Evolutionary conservation across 208 protist genomes (phyloP), one percentile per base, ranked within the genome.

Genomic region (Histomonas meleagridis): DNA sequence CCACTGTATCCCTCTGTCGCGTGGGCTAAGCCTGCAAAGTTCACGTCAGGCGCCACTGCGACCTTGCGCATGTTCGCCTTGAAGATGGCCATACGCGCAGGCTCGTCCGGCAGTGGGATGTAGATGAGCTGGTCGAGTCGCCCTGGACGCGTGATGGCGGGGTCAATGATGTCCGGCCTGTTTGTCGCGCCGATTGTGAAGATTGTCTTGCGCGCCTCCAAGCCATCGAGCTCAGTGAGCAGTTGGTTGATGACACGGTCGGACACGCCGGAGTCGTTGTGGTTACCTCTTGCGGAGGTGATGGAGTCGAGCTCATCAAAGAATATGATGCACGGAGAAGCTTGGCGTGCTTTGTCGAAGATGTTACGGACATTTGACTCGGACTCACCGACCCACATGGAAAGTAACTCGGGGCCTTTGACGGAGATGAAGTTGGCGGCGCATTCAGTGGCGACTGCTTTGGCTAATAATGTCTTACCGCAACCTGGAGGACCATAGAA

Each of bases 151-250:
- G 99, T 96, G 86, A 99, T 96, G 91, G 99, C 99, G 46, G 98
- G 96, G 95, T 99, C 99, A 92, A 99, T 96, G 92, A 99, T 99
- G 94, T 99, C 99, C 35, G 98, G 98, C 57, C 99, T 95, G 95
- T 99, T 99, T 38, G 99, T 99, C 16, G 99, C 99, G 91, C 98
- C 99, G 95, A 99, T 99, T 94, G 99, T 98, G 95, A 99, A 99
- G 60, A 99, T 98, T 92, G 98, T 99, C 97, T 99, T 99, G 95
- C 99, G 99, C 21, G 95, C 95, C 91, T 95, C 96, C 69, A 96
- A 90, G 38, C 94, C 95, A 92, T 96, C 95, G 7, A 96, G 79
- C 79, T 97, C 95, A 12, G 96, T 93, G 14, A 96, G 91, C 5
- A 96, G 91, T 92, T 96, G 96, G 26, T 93, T 95, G 0, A 96